Evolutionary conservation across 73 alveolate species (phyloP).

Genomic region (Symbiodinium pilosum): DNA sequence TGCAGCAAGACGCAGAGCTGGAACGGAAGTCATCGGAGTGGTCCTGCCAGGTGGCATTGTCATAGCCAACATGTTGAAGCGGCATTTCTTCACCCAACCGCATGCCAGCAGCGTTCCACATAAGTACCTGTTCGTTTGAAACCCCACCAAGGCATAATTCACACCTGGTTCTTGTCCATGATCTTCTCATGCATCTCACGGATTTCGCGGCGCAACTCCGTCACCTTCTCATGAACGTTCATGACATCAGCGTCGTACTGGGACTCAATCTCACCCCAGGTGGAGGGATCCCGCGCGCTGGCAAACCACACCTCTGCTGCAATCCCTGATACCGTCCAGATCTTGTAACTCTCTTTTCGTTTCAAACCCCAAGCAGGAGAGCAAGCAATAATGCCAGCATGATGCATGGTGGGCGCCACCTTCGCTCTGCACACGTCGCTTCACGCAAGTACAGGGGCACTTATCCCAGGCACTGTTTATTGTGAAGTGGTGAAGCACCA

Average conservation of each 20-base stretch:
- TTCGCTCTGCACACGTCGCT: constrained; percentile 6
- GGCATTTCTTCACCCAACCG: too few species aligned
- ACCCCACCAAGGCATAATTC: not conserved
- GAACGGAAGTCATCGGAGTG: not conserved
- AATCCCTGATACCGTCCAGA: not conserved
- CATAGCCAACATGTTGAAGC: too few species aligned
- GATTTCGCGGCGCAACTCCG: constrained; percentile 76
- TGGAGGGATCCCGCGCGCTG: constrained; percentile 50
- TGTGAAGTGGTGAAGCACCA: constrained; percentile 79
- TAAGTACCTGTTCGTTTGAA: too few species aligned
- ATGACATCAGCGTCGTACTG: constrained; percentile 52
- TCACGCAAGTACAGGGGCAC: not conserved
- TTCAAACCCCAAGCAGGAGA: not conserved
- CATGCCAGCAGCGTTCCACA: too few species aligned
- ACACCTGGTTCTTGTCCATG: not conserved
- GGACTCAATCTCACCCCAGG: constrained; percentile 61
- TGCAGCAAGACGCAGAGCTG: not conserved
- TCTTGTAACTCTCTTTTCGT: not conserved
- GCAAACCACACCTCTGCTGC: constrained; percentile 67
- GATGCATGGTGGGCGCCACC: not conserved
- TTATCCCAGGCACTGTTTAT: constrained; percentile 32
- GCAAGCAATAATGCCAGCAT: not conserved
- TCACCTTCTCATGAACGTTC: constrained; percentile 92
- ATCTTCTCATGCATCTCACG: constrained; percentile 78
- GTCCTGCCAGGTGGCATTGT: not conserved